Percentiles rank a stretch among this genome's conserved stretches.
phyloP scores from a whole-genome alignment of 371 early-diverging fungal genomes.

The Mucor piriformis region DNA sequence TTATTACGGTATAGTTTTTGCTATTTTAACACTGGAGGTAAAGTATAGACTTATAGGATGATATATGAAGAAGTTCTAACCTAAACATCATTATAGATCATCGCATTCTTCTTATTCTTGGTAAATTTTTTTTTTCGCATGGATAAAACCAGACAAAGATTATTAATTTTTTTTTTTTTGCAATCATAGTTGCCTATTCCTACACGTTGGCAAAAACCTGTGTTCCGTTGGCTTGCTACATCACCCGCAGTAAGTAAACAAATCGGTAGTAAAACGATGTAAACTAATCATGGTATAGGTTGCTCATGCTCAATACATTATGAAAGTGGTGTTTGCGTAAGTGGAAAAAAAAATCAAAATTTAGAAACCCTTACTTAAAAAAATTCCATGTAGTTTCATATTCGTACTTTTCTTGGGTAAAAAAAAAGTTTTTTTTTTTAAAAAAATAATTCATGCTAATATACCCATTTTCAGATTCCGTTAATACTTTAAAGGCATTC shows the following conservation, averaged over 20 bases:
- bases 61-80: neutral
- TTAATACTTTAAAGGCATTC: conserved; percentile 61
- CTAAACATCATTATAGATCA: conserved; percentile 28
- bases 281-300: conserved; percentile 26
- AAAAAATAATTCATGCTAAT: neutral
- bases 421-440: neutral
- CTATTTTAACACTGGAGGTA: conserved; percentile 46
- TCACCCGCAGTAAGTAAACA: conserved; percentile 35
- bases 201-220: conserved; percentile 53
- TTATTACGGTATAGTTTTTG: conserved; percentile 47
- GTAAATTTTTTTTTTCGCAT: conserved; percentile 9
- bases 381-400: conserved; percentile 42
- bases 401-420: conserved; percentile 65
- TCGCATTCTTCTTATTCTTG: conserved; percentile 51
- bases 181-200: conserved; percentile 54
- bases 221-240: conserved; percentile 52
- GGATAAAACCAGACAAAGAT: neutral
- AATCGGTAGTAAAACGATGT: neutral
- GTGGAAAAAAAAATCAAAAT: conserved; percentile 6
- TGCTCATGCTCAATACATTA: conserved; percentile 46
- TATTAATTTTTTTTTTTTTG: neutral
- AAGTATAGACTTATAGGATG: neutral
- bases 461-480: conserved; percentile 47
- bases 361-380: neutral
- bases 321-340: conserved; percentile 62